Percentiles rank a stretch among this genome's conserved stretches.
phyloP scores from a whole-genome alignment of 768 basidiomycete genomes.

The Strobilomyces dryophilus region DNA sequence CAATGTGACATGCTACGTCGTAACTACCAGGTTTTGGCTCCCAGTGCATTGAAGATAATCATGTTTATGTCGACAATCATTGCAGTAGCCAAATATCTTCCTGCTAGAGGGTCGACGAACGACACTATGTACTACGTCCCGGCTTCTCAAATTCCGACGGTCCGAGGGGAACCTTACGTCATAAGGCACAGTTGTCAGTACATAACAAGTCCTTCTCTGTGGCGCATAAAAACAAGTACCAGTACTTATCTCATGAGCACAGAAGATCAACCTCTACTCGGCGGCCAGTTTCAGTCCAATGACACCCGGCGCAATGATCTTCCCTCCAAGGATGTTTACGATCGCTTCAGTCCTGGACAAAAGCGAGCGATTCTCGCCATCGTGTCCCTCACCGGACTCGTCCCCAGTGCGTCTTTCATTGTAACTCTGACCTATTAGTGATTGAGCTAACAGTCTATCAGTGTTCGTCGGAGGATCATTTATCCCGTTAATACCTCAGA shows the following conservation, averaged over 20 bases:
- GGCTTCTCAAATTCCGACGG: too few species aligned
- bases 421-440: not conserved
- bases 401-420: constrained; percentile 47
- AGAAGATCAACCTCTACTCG: constrained; percentile 29
- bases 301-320: not conserved
- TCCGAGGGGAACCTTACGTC: too few species aligned
- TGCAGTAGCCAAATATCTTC: too few species aligned
- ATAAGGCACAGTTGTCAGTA: too few species aligned
- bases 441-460: constrained; percentile 24
- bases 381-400: constrained; percentile 56
- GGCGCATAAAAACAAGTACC: too few species aligned
- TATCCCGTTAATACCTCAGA: constrained; percentile 70
- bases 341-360: constrained; percentile 48
- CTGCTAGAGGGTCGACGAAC: too few species aligned
- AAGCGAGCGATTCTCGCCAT: constrained; percentile 56
- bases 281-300: not conserved
- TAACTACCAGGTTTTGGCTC: too few species aligned
- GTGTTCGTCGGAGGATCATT: constrained; percentile 69
- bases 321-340: constrained; percentile 41
- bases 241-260: constrained; percentile 13
- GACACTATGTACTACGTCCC: too few species aligned
- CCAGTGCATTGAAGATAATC: too few species aligned
- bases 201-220: too few species aligned
- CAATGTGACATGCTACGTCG: too few species aligned
- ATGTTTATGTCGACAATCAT: too few species aligned